Percentiles rank a stretch among this genome's conserved stretches.
Evolutionary conservation across 1,139 yeast genomes (phyloP).

Genomic region (Candida mesenterica): DNA sequence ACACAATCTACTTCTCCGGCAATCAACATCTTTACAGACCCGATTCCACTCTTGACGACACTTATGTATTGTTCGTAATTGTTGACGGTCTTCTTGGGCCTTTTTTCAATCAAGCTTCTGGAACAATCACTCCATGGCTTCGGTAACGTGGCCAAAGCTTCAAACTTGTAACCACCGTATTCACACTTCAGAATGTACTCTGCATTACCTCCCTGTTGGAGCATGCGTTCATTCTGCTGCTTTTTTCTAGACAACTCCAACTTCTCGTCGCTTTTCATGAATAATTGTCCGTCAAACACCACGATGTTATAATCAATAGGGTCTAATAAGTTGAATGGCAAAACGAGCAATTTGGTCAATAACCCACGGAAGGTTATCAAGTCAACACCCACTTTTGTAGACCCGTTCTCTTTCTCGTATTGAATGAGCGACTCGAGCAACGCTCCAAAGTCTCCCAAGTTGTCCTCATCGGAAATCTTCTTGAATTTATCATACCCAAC

Average conservation of each 20-base stretch:
- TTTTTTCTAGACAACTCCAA: conserved; percentile 30
- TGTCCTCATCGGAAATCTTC: conserved; percentile 52
- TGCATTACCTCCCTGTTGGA: conserved; percentile 24
- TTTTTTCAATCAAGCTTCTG: conserved; percentile 62
- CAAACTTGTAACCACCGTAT: conserved; percentile 83
- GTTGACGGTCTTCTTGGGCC: conserved; percentile 58
- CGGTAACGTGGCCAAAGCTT: conserved; percentile 69
- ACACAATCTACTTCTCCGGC: conserved; percentile 95
- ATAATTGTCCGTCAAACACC: conserved; percentile 76
- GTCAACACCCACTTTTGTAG: conserved; percentile 51
- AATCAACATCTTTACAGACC: conserved; percentile 61
- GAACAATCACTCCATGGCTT: conserved; percentile 73
- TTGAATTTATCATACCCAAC: conserved; percentile 63
- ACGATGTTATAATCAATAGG: conserved; percentile 65
- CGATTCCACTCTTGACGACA: conserved; percentile 82
- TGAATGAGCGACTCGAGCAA: conserved; percentile 53
- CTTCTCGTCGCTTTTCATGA: conserved; percentile 62
- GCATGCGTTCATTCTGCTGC: conserved; percentile 23
- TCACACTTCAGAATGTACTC: conserved; percentile 43
- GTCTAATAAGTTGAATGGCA: conserved; percentile 58
- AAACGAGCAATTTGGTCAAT: conserved; percentile 62
- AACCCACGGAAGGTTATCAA: conserved; percentile 83
- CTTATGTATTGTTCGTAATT: conserved; percentile 76
- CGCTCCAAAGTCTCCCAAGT: conserved; percentile 55
- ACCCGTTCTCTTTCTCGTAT: conserved; percentile 49